Evolutionary conservation across 116 monocot genomes (phyloP).

Genomic region (Dioscorea cayenensis): DNA sequence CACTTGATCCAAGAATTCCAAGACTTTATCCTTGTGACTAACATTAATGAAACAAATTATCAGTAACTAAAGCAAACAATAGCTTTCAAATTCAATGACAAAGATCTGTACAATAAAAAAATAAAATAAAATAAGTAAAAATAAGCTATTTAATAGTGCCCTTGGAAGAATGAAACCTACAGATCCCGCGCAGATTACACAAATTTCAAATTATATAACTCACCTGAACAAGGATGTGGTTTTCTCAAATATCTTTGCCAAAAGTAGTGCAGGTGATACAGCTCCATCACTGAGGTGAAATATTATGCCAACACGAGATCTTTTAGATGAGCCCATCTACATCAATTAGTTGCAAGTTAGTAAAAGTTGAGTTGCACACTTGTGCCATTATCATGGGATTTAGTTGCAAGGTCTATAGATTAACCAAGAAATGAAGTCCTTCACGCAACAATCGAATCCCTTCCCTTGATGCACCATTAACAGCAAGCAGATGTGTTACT

Average conservation of each 20-base stretch:
- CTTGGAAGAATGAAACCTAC: no score
- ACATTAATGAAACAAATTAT: conserved; percentile 12
- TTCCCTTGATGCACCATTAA: conserved; percentile 60
- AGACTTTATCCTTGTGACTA: conserved; percentile 60
- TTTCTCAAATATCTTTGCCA: conserved; percentile 55
- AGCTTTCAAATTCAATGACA: neutral
- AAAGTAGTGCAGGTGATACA: conserved; percentile 48
- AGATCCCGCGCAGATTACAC: no score
- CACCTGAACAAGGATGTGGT: conserved; percentile 66
- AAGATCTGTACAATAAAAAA: neutral
- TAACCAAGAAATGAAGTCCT: conserved; percentile 77
- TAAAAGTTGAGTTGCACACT: neutral
- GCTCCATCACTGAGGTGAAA: conserved; percentile 25
- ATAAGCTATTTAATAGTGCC: neutral
- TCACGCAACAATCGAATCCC: conserved; percentile 72
- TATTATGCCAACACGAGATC: conserved; percentile 65
- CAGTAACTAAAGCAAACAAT: neutral
- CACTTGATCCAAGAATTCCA: conserved; percentile 76
- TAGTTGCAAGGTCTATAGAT: conserved; percentile 8
- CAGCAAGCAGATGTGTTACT: conserved; percentile 82
- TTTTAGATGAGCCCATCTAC: conserved; percentile 64
- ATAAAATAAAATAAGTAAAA: neutral
- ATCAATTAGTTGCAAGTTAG: conserved; percentile 11
- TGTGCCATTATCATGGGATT: neutral
- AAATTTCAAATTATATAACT: neutral